Conservation (phyloP, 768 basidiomycete species). For the Mycena galopus region DNA sequence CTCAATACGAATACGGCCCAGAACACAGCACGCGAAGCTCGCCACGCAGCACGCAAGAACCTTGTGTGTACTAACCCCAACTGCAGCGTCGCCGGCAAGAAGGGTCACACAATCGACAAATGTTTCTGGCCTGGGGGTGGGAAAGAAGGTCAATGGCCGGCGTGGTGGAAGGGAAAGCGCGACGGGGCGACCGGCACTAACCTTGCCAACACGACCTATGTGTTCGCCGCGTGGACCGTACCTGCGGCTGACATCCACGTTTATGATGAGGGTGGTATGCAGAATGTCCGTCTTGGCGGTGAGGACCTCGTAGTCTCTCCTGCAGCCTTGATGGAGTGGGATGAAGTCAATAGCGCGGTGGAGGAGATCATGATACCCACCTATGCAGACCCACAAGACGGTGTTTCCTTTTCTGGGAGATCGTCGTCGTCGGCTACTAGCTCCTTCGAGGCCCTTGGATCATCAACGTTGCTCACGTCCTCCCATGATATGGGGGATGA, state of each 20-base stretch:
- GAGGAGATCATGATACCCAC: neutral
- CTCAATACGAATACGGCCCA: too few relatives aligned
- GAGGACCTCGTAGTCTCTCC: conserved; percentile 5
- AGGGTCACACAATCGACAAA: too few relatives aligned
- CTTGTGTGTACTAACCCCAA: too few relatives aligned
- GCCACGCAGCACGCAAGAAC: too few relatives aligned
- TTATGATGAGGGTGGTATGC: conserved; percentile 4
- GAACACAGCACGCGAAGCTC: too few relatives aligned
- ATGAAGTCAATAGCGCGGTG: neutral
- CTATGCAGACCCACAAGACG: too few relatives aligned
- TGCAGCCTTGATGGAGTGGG: conserved; percentile 7
- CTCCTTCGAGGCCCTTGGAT: too few relatives aligned
- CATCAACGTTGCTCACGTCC: too few relatives aligned
- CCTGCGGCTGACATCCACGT: conserved; percentile 3
- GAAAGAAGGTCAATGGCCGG: conserved; percentile 17
- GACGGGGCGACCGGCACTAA: neutral
- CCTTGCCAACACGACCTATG: neutral
- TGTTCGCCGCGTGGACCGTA: conserved; percentile 13
- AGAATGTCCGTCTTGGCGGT: neutral
- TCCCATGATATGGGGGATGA: too few relatives aligned
- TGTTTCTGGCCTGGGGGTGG: conserved; percentile 30
- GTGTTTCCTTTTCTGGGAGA: too few relatives aligned
- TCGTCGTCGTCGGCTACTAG: too few relatives aligned
- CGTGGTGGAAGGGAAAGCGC: conserved; percentile 5
- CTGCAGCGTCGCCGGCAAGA: too few relatives aligned